phyloP scores from a whole-genome alignment of 1,284 basidiomycete species.

The Austroboletus novae-zelandiae region DNA sequence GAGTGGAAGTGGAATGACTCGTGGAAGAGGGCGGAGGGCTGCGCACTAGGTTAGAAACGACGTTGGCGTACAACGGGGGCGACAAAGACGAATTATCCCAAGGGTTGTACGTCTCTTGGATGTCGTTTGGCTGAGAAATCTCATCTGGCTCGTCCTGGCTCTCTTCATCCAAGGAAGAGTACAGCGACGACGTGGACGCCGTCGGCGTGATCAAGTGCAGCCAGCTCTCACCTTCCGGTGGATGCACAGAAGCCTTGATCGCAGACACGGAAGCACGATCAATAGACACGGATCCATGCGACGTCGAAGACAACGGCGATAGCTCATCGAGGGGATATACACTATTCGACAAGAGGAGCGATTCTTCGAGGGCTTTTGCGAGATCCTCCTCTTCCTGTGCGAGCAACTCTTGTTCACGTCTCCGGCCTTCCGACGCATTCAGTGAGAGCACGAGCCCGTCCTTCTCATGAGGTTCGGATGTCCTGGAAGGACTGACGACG shows the following conservation, averaged over 20 bases:
- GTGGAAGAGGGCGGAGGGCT: conserved; percentile 13
- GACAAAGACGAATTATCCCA: conserved; percentile 12
- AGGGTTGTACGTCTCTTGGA: background rate
- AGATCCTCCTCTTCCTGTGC: conserved; percentile 62
- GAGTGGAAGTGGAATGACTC: conserved; percentile 6
- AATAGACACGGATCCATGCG: conserved; percentile 7
- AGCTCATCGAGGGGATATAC: conserved; percentile 17
- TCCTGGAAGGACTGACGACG: conserved; percentile 13
- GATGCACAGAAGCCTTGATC: conserved; percentile 13
- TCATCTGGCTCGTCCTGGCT: conserved; percentile 6
- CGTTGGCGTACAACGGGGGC: conserved; percentile 27
- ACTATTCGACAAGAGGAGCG: conserved; percentile 36
- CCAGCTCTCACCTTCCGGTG: conserved; percentile 34
- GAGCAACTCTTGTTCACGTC: conserved; percentile 34
- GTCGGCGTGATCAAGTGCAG: conserved; percentile 33
- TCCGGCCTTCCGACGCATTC: conserved; percentile 49
- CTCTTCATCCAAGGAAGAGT: conserved; percentile 9
- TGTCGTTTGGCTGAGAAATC: conserved; percentile 3
- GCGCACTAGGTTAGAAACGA: conserved; percentile 21
- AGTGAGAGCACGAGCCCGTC: conserved; percentile 45
- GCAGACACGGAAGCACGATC: conserved; percentile 17
- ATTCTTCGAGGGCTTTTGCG: conserved; percentile 61
- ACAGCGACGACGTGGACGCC: conserved; percentile 21
- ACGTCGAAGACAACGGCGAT: conserved; percentile 8
- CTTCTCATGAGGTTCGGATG: conserved; percentile 21